phyloP scores from a whole-genome alignment of 495 filamentous ascomycete species.

The Amphirosellinia nigrospora region DNA sequence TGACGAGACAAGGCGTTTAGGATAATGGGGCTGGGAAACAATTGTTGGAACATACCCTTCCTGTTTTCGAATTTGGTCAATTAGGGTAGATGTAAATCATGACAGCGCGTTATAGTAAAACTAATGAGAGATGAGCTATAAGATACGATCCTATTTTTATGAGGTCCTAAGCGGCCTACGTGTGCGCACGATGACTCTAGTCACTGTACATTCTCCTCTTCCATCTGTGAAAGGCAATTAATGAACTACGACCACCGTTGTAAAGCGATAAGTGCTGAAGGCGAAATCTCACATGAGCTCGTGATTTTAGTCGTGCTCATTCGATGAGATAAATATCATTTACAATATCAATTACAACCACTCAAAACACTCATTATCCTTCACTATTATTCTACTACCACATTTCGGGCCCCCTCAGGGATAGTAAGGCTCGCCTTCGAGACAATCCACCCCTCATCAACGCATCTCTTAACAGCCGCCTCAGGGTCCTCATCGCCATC shows the following conservation, averaged over 20 bases:
- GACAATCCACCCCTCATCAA: slow-evolving; percentile 67
- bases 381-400: not conserved
- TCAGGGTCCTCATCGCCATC: slow-evolving; percentile 63
- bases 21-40: not conserved
- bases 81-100: not conserved
- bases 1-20: not conserved
- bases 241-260: too few relatives aligned
- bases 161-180: not conserved
- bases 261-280: not conserved
- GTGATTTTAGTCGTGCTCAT: not conserved
- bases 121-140: slow-evolving; percentile 7
- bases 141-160: not conserved
- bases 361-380: not conserved
- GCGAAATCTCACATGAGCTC: not conserved
- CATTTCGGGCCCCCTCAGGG: not conserved
- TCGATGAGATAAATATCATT: not conserved
- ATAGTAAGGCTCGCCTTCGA: slow-evolving; percentile 63
- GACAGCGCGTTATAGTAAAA: not conserved
- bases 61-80: not conserved
- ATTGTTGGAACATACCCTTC: slow-evolving; percentile 11
- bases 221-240: not conserved
- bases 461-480: slow-evolving; percentile 68
- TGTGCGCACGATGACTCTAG: not conserved
- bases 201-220: not conserved
- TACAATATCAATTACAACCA: not conserved